Evolutionary conservation across 768 basidiomycete species (phyloP).

Genomic region (Tricholoma flavovirens): DNA sequence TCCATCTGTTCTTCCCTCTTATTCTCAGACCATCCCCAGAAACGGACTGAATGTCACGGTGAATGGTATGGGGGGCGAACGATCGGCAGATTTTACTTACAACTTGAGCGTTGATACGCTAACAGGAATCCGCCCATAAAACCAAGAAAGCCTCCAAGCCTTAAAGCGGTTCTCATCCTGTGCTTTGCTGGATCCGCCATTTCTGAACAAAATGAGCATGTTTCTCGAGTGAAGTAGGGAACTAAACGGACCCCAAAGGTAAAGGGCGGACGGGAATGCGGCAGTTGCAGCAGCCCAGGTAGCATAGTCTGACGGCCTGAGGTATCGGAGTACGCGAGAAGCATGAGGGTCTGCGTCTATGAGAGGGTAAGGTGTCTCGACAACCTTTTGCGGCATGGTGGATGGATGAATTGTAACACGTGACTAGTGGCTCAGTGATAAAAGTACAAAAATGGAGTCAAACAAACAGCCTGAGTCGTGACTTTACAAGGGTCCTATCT

Average conservation of each 20-base stretch:
- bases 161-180: conserved; percentile 31
- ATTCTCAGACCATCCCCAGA: conserved; percentile 95
- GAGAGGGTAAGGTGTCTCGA: conserved; percentile 74
- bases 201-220: conserved; percentile 27
- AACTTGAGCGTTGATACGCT: conserved; percentile 85
- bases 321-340: conserved; percentile 79
- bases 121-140: conserved; percentile 88
- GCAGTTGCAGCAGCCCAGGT: conserved; percentile 77
- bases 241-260: conserved; percentile 66
- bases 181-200: conserved; percentile 41
- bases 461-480: too few relatives aligned
- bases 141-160: conserved; percentile 70
- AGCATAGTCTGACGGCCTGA: conserved; percentile 84
- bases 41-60: conserved; percentile 53
- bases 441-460: too few relatives aligned
- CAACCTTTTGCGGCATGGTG: conserved; percentile 45
- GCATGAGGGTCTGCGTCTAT: conserved; percentile 94
- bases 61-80: not conserved
- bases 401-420: conserved; percentile 8
- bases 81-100: conserved; percentile 43
- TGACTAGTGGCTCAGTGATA: too few relatives aligned
- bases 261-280: conserved; percentile 76
- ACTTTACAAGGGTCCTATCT: too few relatives aligned
- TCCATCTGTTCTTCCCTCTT: conserved; percentile 76
- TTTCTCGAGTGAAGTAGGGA: conserved; percentile 3